These are phyloP conservation scores for Royoungia palumana DNA, from an alignment of 768 basidiomycete species.

Conservation along the genomic window DNA sequence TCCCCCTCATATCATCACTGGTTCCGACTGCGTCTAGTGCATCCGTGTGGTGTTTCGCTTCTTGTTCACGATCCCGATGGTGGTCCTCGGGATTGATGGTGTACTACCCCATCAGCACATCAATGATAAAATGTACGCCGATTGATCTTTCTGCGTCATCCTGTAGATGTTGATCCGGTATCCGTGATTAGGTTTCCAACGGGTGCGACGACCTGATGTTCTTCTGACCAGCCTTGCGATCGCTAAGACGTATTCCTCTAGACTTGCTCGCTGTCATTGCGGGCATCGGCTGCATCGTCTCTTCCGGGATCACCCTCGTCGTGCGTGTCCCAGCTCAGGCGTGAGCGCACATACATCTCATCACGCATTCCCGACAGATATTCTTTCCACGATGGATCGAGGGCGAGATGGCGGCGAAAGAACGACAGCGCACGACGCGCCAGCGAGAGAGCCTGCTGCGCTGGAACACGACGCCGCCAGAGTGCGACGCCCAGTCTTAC, in stretches of 20 bases:
- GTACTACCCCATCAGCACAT: constrained; percentile 56
- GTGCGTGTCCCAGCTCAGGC: constrained; percentile 36
- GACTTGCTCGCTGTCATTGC: constrained; percentile 60
- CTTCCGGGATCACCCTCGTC: constrained; percentile 71
- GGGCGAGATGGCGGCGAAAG: constrained; percentile 54
- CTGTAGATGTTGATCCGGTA: not conserved
- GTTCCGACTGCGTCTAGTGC: constrained; percentile 37
- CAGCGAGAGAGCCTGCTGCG: constrained; percentile 15
- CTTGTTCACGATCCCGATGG: constrained; percentile 60
- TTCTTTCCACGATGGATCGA: constrained; percentile 82
- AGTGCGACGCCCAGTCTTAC: constrained; percentile 6
- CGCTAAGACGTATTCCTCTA: constrained; percentile 15
- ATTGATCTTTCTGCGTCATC: not conserved
- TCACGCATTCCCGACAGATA: constrained; percentile 42
- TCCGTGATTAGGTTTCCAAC: constrained; percentile 22
- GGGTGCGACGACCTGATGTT: constrained; percentile 10
- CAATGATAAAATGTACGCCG: constrained; percentile 54
- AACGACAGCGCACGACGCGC: constrained; percentile 36
- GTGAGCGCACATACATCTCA: no score
- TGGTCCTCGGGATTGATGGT: constrained; percentile 70
- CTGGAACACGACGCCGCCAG: not conserved
- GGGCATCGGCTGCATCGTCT: constrained; percentile 59
- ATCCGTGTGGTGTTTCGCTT: constrained; percentile 74
- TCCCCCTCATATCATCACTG: not conserved
- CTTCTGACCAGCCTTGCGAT: no score